phyloP scores from a whole-genome alignment of 78 protist species.

The Ministeria vibrans region DNA sequence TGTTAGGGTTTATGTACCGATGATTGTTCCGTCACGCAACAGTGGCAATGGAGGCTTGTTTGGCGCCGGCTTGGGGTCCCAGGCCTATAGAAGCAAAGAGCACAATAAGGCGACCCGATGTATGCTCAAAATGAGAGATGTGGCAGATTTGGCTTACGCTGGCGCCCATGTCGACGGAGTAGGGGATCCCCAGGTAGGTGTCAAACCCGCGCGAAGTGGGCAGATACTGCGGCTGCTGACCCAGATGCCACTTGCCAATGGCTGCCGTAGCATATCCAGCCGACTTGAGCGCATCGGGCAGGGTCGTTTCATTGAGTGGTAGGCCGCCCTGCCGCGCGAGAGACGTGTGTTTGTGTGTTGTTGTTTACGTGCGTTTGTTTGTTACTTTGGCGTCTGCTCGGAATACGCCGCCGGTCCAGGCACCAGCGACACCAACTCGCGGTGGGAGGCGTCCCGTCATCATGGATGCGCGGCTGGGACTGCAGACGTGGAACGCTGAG shows the following conservation, averaged over 20 bases:
- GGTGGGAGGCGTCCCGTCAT: constrained; percentile 21
- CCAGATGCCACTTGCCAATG: constrained; percentile 30
- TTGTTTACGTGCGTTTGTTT: no score
- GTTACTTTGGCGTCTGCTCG: not conserved
- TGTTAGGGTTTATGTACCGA: no score
- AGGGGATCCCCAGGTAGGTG: constrained; percentile 17
- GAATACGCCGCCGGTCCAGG: constrained; percentile 17
- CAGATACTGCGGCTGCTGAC: constrained; percentile 12
- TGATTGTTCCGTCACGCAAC: no score
- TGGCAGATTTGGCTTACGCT: no score
- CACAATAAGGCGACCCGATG: no score
- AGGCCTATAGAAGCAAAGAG: no score
- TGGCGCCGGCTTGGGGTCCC: no score
- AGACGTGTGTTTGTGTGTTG: no score
- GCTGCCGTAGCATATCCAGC: constrained; percentile 1
- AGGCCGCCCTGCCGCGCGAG: no score
- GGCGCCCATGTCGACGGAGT: constrained; percentile 14
- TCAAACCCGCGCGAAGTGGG: constrained; percentile 16
- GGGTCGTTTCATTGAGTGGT: constrained; percentile 15
- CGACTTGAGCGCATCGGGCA: not conserved
- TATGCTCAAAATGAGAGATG: no score
- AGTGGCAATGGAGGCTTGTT: not conserved
- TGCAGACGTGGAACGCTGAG: constrained; percentile 7
- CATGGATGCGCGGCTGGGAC: constrained; percentile 16
- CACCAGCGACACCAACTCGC: not conserved